Conservation (phyloP, 2,329 filamentous ascomycete genomes). For the Phialophora chinensis region DNA sequence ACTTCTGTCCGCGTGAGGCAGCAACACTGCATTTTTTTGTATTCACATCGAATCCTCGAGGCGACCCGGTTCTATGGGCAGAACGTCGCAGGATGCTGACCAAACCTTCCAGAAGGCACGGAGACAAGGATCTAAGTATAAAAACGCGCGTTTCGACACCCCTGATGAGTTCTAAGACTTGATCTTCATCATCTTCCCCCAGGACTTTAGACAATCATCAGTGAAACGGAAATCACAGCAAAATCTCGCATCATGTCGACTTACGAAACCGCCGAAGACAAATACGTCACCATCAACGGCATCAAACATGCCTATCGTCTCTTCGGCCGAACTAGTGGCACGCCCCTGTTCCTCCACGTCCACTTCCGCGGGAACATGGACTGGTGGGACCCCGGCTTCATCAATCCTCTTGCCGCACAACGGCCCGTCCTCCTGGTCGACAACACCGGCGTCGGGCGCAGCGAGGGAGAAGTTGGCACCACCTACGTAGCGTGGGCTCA, state of each 20-base stretch:
- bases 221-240: neutral
- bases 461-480: conserved; percentile 51
- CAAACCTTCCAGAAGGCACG: neutral
- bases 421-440: conserved; percentile 57
- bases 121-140: neutral
- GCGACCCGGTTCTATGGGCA: neutral
- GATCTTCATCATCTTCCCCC: neutral
- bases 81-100: neutral
- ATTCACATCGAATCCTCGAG: neutral
- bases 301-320: conserved; percentile 40
- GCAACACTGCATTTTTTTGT: neutral
- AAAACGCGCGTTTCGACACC: neutral
- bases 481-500: conserved; percentile 48
- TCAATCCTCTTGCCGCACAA: conserved; percentile 52
- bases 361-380: conserved; percentile 43
- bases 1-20: neutral
- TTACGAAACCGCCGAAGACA: conserved; percentile 38
- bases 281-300: conserved; percentile 36
- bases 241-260: conserved; percentile 36
- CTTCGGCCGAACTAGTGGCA: conserved; percentile 33
- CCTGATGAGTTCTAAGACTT: neutral
- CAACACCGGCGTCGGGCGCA: conserved; percentile 57
- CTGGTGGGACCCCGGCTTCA: conserved; percentile 49
- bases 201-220: neutral
- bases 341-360: conserved; percentile 40